Evolutionary conservation across 2,329 filamentous ascomycete genomes (phyloP), one percentile per base, ranked within the genome.

Genomic region (Magnaporthiopsis rhizophila): DNA sequence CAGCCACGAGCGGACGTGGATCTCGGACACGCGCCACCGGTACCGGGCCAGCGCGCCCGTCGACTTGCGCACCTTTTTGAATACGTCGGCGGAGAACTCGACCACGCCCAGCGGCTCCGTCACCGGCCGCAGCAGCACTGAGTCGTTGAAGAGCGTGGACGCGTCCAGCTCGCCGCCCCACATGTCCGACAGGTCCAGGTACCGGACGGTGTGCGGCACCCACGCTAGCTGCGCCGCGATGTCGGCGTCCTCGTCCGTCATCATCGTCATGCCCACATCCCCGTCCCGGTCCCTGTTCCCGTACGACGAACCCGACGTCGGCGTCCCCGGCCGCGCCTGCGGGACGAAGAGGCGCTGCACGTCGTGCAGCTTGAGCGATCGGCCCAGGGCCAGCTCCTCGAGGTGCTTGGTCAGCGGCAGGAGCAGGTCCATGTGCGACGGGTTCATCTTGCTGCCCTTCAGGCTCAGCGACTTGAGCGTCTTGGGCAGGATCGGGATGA

Each of bases 131-230:
- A 91, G 82, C 21, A 93, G 77, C 1, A 80, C 76, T 68, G 80
- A 84, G 28, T 78, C 74, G 59, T 77, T 81, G 66, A 76, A 76
- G 67, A 85, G 81, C 12, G 83, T 72, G 2, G 82, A 82, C 62
- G 88, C 80, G 66, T 84, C 79, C 61, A 91, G 83, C 62, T 85
- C 82, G 63, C 84, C 81, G 7, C 83, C 83, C 62, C 83, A 80
- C 66, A 91, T 86, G 72, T 91, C 89, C 57, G 88, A 91, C 59
- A 93, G 83, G 71, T 94, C 91, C 63, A 95, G 79, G 73, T 92
- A 95, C 70, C 86, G 87, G 30, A 95, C 81, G 34, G 83, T 83
- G 66, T 88, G 84, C 2, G 83, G 81, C 11, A 77, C 71, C 83
- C 82, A 86, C 9, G 73, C 70, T 9, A 77, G 63, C 65, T 78